Evolutionary conservation across 176 grass and related monocot genomes (phyloP).

Genomic region (Triticum timopheevii): DNA sequence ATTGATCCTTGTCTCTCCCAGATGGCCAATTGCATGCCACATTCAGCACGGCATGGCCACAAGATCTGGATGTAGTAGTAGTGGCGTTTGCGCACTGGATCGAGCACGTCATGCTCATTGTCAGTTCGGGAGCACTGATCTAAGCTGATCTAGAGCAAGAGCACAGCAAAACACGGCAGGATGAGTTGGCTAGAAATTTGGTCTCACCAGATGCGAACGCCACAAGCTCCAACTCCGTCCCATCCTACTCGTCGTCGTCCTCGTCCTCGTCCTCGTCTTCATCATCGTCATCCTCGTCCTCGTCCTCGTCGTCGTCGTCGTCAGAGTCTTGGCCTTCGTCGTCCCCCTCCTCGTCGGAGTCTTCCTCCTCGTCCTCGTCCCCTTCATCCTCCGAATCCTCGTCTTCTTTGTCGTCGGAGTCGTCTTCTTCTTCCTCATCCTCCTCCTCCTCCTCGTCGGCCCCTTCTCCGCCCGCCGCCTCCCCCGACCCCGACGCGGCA

Average conservation of each 20-base stretch:
- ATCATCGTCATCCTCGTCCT: background rate
- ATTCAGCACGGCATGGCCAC: background rate
- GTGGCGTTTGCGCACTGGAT: background rate
- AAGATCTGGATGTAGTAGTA: background rate
- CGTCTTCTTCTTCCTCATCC: background rate
- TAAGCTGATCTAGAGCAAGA: background rate
- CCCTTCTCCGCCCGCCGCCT: background rate
- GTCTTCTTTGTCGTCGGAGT: background rate
- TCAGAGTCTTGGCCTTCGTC: background rate
- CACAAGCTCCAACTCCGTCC: background rate
- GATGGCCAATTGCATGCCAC: background rate
- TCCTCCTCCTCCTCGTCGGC: background rate
- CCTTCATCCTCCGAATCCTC: slow-evolving; percentile 2
- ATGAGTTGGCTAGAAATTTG: background rate
- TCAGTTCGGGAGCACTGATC: background rate
- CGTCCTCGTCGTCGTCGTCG: background rate
- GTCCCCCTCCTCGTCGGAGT: background rate
- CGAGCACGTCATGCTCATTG: background rate
- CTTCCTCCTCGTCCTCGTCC: background rate
- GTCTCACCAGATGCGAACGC: background rate
- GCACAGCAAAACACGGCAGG: background rate
- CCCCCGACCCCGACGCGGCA: background rate
- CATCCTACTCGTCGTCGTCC: background rate
- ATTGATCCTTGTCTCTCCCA: background rate
- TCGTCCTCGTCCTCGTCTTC: background rate